These are phyloP conservation scores for Hypoxylon cercidicola DNA, from an alignment of 495 filamentous ascomycete genomes.

Conservation along the genomic window DNA sequence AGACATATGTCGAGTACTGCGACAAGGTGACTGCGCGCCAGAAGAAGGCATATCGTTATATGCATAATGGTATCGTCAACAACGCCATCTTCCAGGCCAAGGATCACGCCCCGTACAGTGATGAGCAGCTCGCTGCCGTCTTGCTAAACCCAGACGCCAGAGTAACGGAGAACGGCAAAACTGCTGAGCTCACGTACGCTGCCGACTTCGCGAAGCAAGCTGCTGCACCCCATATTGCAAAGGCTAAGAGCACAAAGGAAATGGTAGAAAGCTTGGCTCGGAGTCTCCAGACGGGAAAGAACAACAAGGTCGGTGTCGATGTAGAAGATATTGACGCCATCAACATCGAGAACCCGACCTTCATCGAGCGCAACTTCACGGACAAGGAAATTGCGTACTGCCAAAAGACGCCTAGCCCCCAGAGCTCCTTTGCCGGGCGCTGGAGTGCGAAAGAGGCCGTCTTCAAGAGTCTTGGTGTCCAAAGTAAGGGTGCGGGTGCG, in stretches of 20 bases:
- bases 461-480: slow-evolving; percentile 96
- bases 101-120: slow-evolving; percentile 85
- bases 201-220: slow-evolving; percentile 66
- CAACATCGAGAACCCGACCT: slow-evolving; percentile 92
- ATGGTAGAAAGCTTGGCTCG: slow-evolving; percentile 83
- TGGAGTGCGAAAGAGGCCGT: slow-evolving; percentile 99
- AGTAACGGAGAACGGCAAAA: slow-evolving; percentile 85
- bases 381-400: slow-evolving; percentile 84
- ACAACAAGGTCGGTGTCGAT: slow-evolving; percentile 91
- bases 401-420: slow-evolving; percentile 74
- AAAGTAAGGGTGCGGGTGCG: slow-evolving; percentile 86
- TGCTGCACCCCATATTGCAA: slow-evolving; percentile 49
- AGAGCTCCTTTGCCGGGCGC: slow-evolving; percentile 87
- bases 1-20: slow-evolving; percentile 83
- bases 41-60: slow-evolving; percentile 98
- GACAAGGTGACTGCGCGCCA: slow-evolving; percentile 89
- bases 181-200: slow-evolving; percentile 77
- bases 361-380: slow-evolving; percentile 96
- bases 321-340: slow-evolving; percentile 86
- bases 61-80: slow-evolving; percentile 96
- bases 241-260: slow-evolving; percentile 72
- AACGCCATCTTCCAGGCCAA: slow-evolving; percentile 98
- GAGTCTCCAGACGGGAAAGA: slow-evolving; percentile 68
- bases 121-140: slow-evolving; percentile 83
- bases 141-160: slow-evolving; percentile 96